Evolutionary conservation across 257 asterid genomes (phyloP).

Genomic region (Coffea canephora): DNA sequence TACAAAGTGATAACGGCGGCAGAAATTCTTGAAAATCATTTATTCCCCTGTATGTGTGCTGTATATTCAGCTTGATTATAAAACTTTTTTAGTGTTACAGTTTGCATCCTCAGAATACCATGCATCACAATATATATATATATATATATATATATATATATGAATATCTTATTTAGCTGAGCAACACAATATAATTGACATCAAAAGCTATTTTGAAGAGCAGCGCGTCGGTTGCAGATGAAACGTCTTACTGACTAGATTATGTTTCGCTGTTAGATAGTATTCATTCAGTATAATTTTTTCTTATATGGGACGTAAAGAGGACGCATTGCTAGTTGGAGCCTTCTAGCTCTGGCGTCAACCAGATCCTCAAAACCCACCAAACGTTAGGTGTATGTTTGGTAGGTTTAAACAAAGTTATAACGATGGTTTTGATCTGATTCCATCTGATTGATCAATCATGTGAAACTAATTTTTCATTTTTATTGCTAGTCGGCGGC

Average conservation of each 20-base stretch:
- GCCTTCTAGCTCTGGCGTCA: neutral
- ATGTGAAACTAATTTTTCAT: neutral
- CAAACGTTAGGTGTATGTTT: neutral
- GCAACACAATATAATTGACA: too few species aligned
- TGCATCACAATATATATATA: too few species aligned
- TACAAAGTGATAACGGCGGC: neutral
- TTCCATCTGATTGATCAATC: neutral
- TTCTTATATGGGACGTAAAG: too few species aligned
- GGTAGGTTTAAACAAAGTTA: neutral
- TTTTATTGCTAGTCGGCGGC: neutral
- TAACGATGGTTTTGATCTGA: neutral
- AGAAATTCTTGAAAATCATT: neutral
- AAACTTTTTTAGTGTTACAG: neutral
- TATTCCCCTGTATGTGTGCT: neutral
- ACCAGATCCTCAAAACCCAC: neutral
- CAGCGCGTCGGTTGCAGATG: too few species aligned
- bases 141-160: too few species aligned
- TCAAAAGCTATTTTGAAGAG: too few species aligned
- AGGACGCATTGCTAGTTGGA: too few species aligned
- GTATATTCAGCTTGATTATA: too few species aligned
- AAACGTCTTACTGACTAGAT: too few species aligned
- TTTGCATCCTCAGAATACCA: neutral
- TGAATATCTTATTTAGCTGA: too few species aligned
- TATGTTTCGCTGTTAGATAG: neutral
- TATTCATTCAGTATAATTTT: too few species aligned